Evolutionary conservation across 495 filamentous ascomycete genomes (phyloP).

Genomic region (Wilcoxina mikolae): DNA sequence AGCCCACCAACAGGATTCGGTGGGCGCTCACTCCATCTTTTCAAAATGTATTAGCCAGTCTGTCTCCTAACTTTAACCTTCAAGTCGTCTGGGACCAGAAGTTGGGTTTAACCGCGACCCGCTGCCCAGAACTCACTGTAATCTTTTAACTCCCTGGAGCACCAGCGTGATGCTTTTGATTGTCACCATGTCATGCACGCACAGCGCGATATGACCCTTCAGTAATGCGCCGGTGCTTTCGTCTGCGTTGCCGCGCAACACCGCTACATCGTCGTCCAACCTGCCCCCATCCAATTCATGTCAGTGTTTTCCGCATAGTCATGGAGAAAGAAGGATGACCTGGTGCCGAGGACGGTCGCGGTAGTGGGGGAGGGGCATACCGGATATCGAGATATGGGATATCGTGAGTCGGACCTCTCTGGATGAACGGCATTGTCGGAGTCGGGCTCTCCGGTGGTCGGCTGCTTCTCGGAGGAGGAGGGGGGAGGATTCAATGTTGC

Average conservation of each 20-base stretch:
- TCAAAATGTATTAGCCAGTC: background rate
- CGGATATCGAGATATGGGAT: conserved; percentile 27
- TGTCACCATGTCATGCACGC: conserved; percentile 50
- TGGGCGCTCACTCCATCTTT: background rate
- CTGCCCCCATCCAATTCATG: conserved; percentile 32
- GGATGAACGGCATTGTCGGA: conserved; percentile 20
- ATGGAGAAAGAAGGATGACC: too few relatives aligned
- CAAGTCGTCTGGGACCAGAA: background rate
- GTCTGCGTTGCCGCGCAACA: conserved; percentile 58
- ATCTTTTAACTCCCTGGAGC: conserved; percentile 52
- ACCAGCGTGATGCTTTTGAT: conserved; percentile 59
- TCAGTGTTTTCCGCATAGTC: background rate
- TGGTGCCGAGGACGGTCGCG: background rate
- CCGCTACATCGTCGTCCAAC: conserved; percentile 61
- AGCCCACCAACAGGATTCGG: background rate
- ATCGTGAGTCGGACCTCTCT: conserved; percentile 21
- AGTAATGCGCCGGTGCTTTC: conserved; percentile 63
- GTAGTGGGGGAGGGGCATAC: conserved; percentile 6
- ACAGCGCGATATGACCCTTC: conserved; percentile 61
- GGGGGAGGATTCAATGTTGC: too few relatives aligned
- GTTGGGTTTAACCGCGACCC: background rate
- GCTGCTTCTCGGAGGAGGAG: background rate
- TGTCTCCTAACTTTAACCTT: background rate
- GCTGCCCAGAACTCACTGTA: conserved; percentile 41
- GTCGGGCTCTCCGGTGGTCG: background rate